Base-by-base conservation (phyloP, 805 yeast genomes). In the Wickerhamomyces kurtzmanii region DNA sequence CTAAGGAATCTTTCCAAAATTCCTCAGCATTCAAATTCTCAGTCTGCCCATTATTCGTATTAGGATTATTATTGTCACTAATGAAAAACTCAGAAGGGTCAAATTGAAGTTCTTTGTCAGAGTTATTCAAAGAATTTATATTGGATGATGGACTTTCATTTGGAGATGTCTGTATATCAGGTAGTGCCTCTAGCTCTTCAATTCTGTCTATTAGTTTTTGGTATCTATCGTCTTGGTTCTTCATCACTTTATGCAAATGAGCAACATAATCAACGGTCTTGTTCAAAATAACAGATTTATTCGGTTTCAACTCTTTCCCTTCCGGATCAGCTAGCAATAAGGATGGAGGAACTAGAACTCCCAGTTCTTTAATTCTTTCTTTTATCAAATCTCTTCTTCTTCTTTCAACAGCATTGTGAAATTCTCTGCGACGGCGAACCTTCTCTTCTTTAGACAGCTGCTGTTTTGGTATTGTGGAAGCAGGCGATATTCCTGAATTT, bases 331-430 rank as follows among this genome's bases (percentile, higher is more conserved):
- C 55, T 26, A 65, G 57, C 15, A 81, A 51, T 34, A 82, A 49
- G 3, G 80, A 63, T 1, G 85, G 89, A 2, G 96, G 96, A 1
- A 87, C 81, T 27, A 87, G 61, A 15, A 68, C 55, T 1, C 94
- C 89, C 43, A 87, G 59, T 42, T 84, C 94, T 47, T 80, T 79
- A 36, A 87, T 86, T 43, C 83, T 75, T 45, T 82, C 93, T 49
- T 87, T 86, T 45, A 87, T 87, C 41, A 84, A 63, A 51, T 89
- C 97, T 37, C 97, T 66, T 47, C 97, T 68, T 41, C 95, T 66
- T 43, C 96, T 68, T 53, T 87, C 97, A 5, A 87, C 96, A 2
- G 94, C 95, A 48, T 87, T 87, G 52, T 87, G 97, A 36, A 85
- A 77, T 47, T 86, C 95, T 34, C 94, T 60, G 37, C 95, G 67